phyloP scores from a whole-genome alignment of 805 yeast species.

The Pichia rugopelliculosa region DNA sequence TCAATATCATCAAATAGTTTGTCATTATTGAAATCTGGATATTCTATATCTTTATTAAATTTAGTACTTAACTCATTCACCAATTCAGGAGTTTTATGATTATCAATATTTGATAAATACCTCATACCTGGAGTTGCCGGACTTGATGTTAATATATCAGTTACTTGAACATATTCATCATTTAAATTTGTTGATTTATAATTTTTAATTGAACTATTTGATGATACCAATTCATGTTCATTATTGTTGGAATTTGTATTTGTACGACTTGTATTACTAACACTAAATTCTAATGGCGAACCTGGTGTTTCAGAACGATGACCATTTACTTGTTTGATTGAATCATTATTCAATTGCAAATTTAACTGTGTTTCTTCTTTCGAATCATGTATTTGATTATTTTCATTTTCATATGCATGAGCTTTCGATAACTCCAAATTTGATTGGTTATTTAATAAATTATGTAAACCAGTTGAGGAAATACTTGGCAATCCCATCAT shows the following conservation, averaged over 20 bases:
- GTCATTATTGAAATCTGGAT: not conserved
- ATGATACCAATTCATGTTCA: constrained; percentile 10
- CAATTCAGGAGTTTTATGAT: not conserved
- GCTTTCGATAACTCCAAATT: not conserved
- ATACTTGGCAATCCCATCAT: constrained; percentile 1
- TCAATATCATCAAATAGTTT: constrained; percentile 6
- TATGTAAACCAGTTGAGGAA: constrained; percentile 5
- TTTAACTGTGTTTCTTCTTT: not conserved
- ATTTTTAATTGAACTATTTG: constrained; percentile 15
- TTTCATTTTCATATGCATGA: not conserved
- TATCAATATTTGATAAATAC: constrained; percentile 7
- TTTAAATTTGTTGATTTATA: constrained; percentile 32
- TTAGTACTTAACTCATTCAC: not conserved
- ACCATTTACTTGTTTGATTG: not conserved
- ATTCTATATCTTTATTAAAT: not conserved
- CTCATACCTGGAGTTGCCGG: constrained; percentile 30
- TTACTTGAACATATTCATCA: constrained; percentile 28
- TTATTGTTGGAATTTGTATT: not conserved
- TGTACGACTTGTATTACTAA: constrained; percentile 4
- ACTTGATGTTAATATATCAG: constrained; percentile 31
- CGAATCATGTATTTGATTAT: not conserved
- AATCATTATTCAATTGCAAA: not conserved
- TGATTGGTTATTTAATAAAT: not conserved
- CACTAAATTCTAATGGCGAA: constrained; percentile 13
- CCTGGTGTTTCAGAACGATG: constrained; percentile 8